These are phyloP conservation scores for Microbotryum silenes-acaulis DNA, from an alignment of 1,284 basidiomycete species.

Conservation along the genomic window DNA sequence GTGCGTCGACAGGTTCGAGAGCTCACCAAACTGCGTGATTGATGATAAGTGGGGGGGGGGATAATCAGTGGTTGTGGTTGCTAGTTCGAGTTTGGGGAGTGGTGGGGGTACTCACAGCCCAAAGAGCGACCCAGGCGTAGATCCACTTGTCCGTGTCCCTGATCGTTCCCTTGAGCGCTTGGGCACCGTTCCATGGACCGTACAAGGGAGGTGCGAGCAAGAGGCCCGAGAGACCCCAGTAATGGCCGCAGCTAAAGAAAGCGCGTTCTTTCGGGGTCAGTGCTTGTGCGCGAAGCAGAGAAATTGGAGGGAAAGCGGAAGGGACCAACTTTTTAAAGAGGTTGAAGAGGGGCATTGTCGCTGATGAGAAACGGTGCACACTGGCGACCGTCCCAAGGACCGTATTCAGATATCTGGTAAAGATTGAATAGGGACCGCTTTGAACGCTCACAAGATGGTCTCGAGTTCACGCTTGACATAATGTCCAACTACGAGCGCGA, in stretches of 20 bases:
- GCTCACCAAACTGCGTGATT: slow-evolving; percentile 61
- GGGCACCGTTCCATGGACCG: slow-evolving; percentile 56
- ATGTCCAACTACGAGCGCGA: slow-evolving; percentile 71
- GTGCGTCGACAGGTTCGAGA: slow-evolving; percentile 82
- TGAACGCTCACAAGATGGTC: slow-evolving; percentile 66
- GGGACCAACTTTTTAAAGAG: slow-evolving; percentile 77
- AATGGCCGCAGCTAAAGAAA: slow-evolving; percentile 65
- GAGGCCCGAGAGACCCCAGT: slow-evolving; percentile 74
- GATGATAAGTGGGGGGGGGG: background rate
- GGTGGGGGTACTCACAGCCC: slow-evolving; percentile 54
- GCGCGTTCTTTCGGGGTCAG: background rate
- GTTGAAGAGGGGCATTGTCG: slow-evolving; percentile 82
- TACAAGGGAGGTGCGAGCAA: slow-evolving; percentile 73
- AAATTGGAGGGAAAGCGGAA: background rate
- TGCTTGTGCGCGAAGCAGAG: background rate
- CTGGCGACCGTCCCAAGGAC: slow-evolving; percentile 40
- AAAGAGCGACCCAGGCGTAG: slow-evolving; percentile 57
- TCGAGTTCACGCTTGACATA: slow-evolving; percentile 90
- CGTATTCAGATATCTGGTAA: too few species aligned
- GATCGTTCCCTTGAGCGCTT: slow-evolving; percentile 58
- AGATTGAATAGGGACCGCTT: background rate
- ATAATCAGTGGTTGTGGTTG: background rate
- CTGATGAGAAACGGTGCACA: slow-evolving; percentile 89
- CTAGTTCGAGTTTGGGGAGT: background rate
- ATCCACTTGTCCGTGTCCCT: slow-evolving; percentile 64